A percentile compares a stretch with the other conserved stretches of the same genome.
Evolutionary conservation across 2,329 filamentous ascomycete genomes (phyloP).

Genomic region (Penicillium sumatraense): DNA sequence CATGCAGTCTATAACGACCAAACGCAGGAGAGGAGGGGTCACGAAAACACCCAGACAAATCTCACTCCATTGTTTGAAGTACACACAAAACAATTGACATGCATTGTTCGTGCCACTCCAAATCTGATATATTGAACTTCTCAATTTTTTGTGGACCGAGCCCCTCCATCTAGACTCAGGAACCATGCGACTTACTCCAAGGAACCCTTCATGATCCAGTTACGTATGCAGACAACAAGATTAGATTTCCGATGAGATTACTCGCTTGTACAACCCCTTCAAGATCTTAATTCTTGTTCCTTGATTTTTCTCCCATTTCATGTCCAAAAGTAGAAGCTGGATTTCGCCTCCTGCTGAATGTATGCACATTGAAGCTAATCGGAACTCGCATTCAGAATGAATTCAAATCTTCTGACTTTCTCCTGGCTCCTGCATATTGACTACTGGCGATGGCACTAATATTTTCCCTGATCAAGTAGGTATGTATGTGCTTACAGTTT

Average conservation of each 20-base stretch:
- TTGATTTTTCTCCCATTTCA: no score
- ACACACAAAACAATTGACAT: conserved; percentile 8
- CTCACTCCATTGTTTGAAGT: no score
- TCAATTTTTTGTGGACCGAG: neutral
- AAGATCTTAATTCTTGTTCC: neutral
- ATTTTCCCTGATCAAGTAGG: neutral
- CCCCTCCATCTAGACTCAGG: conserved; percentile 8
- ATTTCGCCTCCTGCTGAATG: neutral
- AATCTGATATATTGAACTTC: conserved; percentile 18
- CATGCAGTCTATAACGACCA: neutral
- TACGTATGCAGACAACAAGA: neutral
- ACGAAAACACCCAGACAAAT: no score
- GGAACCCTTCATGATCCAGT: neutral
- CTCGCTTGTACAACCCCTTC: neutral
- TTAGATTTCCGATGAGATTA: neutral
- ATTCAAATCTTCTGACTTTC: neutral
- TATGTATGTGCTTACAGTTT: neutral
- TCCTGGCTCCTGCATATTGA: conserved; percentile 1
- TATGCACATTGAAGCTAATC: neutral
- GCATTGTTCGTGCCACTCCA: conserved; percentile 12
- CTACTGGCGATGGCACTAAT: neutral
- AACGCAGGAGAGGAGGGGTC: neutral
- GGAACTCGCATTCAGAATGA: neutral
- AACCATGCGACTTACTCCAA: conserved; percentile 6
- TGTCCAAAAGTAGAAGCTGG: neutral